phyloP scores from a whole-genome alignment of 176 grass and related monocot genomes.

The Carex kokanica region DNA sequence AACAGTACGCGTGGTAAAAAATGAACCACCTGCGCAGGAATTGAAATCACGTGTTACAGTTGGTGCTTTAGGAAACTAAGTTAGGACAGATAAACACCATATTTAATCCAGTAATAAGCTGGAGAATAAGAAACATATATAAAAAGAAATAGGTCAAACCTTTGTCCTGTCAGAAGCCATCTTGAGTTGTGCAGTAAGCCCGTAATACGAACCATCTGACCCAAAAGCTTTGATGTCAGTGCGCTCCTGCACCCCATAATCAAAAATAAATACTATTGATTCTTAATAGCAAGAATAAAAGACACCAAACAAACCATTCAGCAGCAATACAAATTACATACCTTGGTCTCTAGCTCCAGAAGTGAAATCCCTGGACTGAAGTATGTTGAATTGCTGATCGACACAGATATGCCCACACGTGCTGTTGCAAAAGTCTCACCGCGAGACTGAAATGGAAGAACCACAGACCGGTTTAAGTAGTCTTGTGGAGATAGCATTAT shows the following conservation, averaged over 20 bases:
- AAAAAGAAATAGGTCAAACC: slow-evolving; percentile 40
- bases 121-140: not conserved
- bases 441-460: slow-evolving; percentile 48
- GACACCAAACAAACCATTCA: slow-evolving; percentile 15
- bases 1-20: slow-evolving; percentile 77
- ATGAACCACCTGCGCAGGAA: slow-evolving; percentile 59
- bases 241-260: slow-evolving; percentile 57
- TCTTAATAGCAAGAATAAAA: slow-evolving; percentile 1
- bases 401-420: slow-evolving; percentile 77
- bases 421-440: slow-evolving; percentile 48
- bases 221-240: slow-evolving; percentile 78
- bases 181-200: slow-evolving; percentile 83
- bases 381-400: slow-evolving; percentile 47
- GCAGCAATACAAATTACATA: slow-evolving; percentile 31
- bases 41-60: slow-evolving; percentile 20
- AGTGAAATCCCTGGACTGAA: slow-evolving; percentile 87
- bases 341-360: slow-evolving; percentile 95
- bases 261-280: not conserved
- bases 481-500: slow-evolving; percentile 96
- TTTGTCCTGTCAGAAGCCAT: slow-evolving; percentile 97
- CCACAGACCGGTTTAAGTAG: slow-evolving; percentile 54
- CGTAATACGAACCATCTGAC: slow-evolving; percentile 92
- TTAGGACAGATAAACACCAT: not conserved
- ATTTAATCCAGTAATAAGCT: not conserved
- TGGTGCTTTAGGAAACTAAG: not conserved